Conservation (phyloP, 257 asterid species). For the Solanum lycopersicoides region DNA sequence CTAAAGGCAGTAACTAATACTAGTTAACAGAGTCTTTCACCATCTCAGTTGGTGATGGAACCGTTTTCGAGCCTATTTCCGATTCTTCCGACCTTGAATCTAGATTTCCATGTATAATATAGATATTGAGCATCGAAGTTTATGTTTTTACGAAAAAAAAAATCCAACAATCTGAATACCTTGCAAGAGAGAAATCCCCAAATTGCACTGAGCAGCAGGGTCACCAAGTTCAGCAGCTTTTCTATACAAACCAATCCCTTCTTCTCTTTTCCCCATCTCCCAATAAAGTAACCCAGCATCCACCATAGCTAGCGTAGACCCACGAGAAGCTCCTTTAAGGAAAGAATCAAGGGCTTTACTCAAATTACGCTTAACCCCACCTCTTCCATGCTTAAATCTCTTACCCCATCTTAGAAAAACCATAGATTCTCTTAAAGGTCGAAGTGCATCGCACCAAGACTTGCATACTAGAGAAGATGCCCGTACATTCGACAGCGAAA, state of each 20-base stretch:
- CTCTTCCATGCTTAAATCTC: conserved; percentile 70
- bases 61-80: neutral
- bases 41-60: neutral
- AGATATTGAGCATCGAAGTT: neutral
- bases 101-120: neutral
- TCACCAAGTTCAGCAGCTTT: conserved; percentile 75
- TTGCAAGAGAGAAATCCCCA: conserved; percentile 64
- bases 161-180: conserved; percentile 18
- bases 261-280: conserved; percentile 54
- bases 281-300: conserved; percentile 73
- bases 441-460: conserved; percentile 77
- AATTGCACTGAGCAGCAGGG: conserved; percentile 60
- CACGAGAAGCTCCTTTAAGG: conserved; percentile 76
- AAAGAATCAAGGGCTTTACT: conserved; percentile 54
- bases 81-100: neutral
- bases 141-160: neutral
- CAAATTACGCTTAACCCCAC: conserved; percentile 42
- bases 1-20: neutral
- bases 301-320: conserved; percentile 76
- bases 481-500: conserved; percentile 36
- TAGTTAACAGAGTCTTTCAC: neutral
- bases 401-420: conserved; percentile 46
- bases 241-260: conserved; percentile 42
- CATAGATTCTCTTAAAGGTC: conserved; percentile 65
- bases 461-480: conserved; percentile 71